Conservation (phyloP, 2,329 filamentous ascomycete genomes). For the Blastomyces percursus region DNA sequence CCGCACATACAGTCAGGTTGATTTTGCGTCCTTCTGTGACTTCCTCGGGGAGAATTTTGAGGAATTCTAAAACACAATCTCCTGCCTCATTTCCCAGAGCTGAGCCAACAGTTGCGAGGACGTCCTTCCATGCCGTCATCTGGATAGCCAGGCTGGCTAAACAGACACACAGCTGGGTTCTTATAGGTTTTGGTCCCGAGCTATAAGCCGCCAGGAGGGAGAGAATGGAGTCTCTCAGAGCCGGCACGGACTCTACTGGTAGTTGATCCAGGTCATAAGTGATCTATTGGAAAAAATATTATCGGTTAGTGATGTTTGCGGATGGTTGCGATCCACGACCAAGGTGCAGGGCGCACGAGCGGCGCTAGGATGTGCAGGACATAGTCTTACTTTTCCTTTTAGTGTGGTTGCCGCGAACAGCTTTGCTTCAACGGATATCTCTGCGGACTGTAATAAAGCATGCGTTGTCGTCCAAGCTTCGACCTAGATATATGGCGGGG, state of each 20-base stretch:
- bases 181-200: slow-evolving; percentile 67
- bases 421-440: slow-evolving; percentile 68
- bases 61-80: slow-evolving; percentile 85
- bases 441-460: slow-evolving; percentile 65
- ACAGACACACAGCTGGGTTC: slow-evolving; percentile 90
- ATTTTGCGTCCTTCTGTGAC: slow-evolving; percentile 99
- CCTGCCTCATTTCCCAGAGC: slow-evolving; percentile 61
- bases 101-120: slow-evolving; percentile 68
- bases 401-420: slow-evolving; percentile 93
- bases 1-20: slow-evolving; percentile 92
- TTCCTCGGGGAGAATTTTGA: slow-evolving; percentile 94
- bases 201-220: slow-evolving; percentile 71
- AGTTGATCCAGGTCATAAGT: slow-evolving; percentile 93
- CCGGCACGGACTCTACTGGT: slow-evolving; percentile 59
- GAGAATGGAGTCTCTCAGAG: slow-evolving; percentile 74
- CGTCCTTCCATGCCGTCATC: slow-evolving; percentile 92
- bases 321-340: too few relatives aligned
- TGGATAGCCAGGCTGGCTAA: slow-evolving; percentile 91
- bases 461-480: slow-evolving; percentile 87
- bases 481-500: slow-evolving; percentile 42
- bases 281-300: slow-evolving; percentile 50
- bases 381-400: slow-evolving; percentile 75
- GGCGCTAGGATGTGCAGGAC: slow-evolving; percentile 1
- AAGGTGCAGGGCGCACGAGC: neutral
- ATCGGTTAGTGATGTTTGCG: neutral